Evolutionary conservation across 2,329 filamentous ascomycete species (phyloP).

Genomic region (Pestalotiopsis sp.): DNA sequence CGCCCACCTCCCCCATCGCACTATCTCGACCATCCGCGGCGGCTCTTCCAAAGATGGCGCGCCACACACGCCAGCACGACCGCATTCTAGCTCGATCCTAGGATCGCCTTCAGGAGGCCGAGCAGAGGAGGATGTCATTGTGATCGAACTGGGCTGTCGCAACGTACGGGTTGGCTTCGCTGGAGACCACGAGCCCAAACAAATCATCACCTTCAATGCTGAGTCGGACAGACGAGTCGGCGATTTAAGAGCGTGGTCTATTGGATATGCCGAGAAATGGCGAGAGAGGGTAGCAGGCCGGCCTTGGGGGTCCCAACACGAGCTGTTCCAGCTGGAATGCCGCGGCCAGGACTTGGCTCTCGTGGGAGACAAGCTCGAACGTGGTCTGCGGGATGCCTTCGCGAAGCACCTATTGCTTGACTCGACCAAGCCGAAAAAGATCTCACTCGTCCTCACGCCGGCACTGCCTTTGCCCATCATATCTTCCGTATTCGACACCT

Average conservation of each 20-base stretch:
- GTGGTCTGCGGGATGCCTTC: conserved; percentile 79
- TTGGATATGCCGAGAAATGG: conserved; percentile 52
- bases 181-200: conserved; percentile 78
- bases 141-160: conserved; percentile 82
- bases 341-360: conserved; percentile 74
- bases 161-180: conserved; percentile 83
- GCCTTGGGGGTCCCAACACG: conserved; percentile 64
- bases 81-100: conserved; percentile 56
- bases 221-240: conserved; percentile 77
- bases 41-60: conserved; percentile 38
- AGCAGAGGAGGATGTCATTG: conserved; percentile 80
- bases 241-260: conserved; percentile 76
- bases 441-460: conserved; percentile 77
- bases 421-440: conserved; percentile 68
- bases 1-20: conserved; percentile 56
- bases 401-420: conserved; percentile 72
- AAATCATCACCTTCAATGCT: conserved; percentile 69
- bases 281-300: conserved; percentile 47
- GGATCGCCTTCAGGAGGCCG: conserved; percentile 64
- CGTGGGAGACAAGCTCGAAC: conserved; percentile 84
- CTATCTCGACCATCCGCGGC: conserved; percentile 59
- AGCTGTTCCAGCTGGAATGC: conserved; percentile 82
- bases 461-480: conserved; percentile 77
- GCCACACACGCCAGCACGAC: conserved; percentile 61
- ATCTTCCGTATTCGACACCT: conserved; percentile 71